Evolutionary conservation across 2,329 filamentous ascomycete species (phyloP).

Genomic region (Cryoendolithus antarcticus): DNA sequence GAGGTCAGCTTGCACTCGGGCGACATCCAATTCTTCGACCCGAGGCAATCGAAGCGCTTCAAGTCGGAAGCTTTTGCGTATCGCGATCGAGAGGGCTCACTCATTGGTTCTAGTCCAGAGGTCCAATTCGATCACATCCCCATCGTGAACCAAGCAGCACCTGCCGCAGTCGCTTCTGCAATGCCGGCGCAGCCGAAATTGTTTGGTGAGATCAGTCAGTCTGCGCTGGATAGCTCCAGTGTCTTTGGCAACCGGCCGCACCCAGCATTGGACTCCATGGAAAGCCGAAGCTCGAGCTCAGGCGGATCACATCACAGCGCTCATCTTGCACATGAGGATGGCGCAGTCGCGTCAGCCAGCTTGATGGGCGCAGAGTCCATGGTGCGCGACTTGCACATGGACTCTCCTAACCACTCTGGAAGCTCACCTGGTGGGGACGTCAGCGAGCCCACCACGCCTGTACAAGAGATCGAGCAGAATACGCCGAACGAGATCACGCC

Average conservation of each 20-base stretch:
- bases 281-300: slow-evolving; percentile 3
- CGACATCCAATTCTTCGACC: slow-evolving; percentile 26
- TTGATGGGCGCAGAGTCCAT: slow-evolving; percentile 36
- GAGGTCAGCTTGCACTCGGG: slow-evolving; percentile 23
- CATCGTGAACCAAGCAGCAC: slow-evolving; percentile 14
- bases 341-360: slow-evolving; percentile 21
- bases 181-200: slow-evolving; percentile 27
- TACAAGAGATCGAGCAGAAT: slow-evolving; percentile 16
- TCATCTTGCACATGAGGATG: background rate
- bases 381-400: slow-evolving; percentile 37
- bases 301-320: slow-evolving; percentile 1
- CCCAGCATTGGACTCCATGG: background rate
- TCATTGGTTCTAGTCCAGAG: slow-evolving; percentile 26
- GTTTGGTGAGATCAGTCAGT: slow-evolving; percentile 50
- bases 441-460: slow-evolving; percentile 26
- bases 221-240: slow-evolving; percentile 41
- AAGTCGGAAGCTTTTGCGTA: slow-evolving; percentile 28
- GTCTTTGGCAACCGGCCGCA: slow-evolving; percentile 11
- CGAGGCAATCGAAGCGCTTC: slow-evolving; percentile 32
- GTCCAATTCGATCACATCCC: slow-evolving; percentile 24
- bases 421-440: slow-evolving; percentile 24
- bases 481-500: slow-evolving; percentile 20
- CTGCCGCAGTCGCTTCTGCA: slow-evolving; percentile 13
- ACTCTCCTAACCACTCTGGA: slow-evolving; percentile 27
- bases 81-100: slow-evolving; percentile 21